Percentiles rank a stretch among this genome's conserved stretches.
These are phyloP conservation scores for Cutaneotrichosporon daszewskae DNA, from an alignment of 1,284 basidiomycete genomes.

Conservation along the genomic window DNA sequence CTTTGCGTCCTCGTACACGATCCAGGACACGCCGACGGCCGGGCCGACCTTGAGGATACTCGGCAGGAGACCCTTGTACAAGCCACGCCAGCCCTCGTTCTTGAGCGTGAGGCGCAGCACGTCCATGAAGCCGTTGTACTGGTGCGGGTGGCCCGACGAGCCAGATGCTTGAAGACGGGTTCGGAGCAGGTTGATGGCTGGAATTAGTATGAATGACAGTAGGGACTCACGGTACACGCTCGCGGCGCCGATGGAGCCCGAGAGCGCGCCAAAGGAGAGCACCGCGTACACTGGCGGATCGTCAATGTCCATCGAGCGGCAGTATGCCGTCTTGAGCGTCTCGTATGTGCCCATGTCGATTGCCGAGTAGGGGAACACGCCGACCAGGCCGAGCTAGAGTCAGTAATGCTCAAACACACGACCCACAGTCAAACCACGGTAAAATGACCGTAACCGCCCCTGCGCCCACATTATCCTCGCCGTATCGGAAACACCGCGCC, in stretches of 20 bases:
- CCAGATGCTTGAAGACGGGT: constrained; percentile 95
- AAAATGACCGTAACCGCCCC: constrained; percentile 80
- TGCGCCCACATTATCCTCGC: constrained; percentile 62
- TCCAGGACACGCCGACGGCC: constrained; percentile 88
- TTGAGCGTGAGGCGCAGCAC: constrained; percentile 75
- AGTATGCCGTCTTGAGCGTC: constrained; percentile 76
- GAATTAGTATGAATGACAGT: neutral
- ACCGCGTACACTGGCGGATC: constrained; percentile 77
- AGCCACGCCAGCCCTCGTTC: constrained; percentile 85
- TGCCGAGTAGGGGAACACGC: constrained; percentile 81
- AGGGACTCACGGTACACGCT: constrained; percentile 65
- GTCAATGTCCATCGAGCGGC: constrained; percentile 69
- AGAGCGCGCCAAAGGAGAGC: constrained; percentile 80
- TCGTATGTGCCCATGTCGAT: constrained; percentile 96
- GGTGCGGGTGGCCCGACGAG: constrained; percentile 81
- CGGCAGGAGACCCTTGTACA: constrained; percentile 88
- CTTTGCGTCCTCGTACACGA: constrained; percentile 56
- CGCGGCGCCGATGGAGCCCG: constrained; percentile 84
- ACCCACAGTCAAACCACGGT: constrained; percentile 81
- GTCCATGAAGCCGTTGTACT: constrained; percentile 81
- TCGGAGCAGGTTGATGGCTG: constrained; percentile 78
- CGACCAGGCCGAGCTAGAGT: constrained; percentile 71
- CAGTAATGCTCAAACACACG: neutral
- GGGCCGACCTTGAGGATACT: constrained; percentile 92
- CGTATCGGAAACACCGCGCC: constrained; percentile 58